A percentile compares a stretch with the other conserved stretches of the same genome.
These are phyloP conservation scores for Spathaspora arborariae DNA, from an alignment of 805 yeast species.

Conservation along the genomic window DNA sequence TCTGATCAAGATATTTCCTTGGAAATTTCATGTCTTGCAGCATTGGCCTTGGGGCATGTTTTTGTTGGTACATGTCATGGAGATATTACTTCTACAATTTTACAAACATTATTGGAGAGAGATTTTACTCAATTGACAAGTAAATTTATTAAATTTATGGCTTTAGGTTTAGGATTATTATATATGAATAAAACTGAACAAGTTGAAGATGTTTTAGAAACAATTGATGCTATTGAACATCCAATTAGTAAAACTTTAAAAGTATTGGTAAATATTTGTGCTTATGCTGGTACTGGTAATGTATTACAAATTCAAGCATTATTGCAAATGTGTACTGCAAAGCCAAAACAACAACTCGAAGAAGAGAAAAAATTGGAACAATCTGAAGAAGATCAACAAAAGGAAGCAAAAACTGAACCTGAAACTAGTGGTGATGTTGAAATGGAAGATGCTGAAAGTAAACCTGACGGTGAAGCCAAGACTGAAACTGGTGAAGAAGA, in stretches of 20 bases:
- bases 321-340: constrained; percentile 83
- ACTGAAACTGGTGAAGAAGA: constrained; percentile 21
- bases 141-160: constrained; percentile 86
- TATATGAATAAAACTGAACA: constrained; percentile 93
- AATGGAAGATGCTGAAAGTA: constrained; percentile 25
- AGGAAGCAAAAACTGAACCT: constrained; percentile 21
- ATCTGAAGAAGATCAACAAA: constrained; percentile 34
- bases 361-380: constrained; percentile 58
- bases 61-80: constrained; percentile 96
- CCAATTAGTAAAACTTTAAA: constrained; percentile 88
- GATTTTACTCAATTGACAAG: constrained; percentile 71
- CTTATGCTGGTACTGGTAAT: constrained; percentile 97
- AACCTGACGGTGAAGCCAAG: constrained; percentile 18
- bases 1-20: constrained; percentile 70
- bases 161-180: constrained; percentile 85
- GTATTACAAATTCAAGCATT: constrained; percentile 90
- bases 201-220: constrained; percentile 89
- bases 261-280: constrained; percentile 86
- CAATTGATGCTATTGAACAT: constrained; percentile 91
- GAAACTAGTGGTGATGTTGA: constrained; percentile 26
- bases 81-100: constrained; percentile 86
- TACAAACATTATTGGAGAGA: constrained; percentile 87
- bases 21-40: constrained; percentile 81
- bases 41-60: constrained; percentile 88
- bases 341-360: constrained; percentile 52